Percentiles rank a stretch among this genome's conserved stretches.
Evolutionary conservation across 108 stramenopile species (phyloP).

Genomic region (Cyclostephanos invisitatus): DNA sequence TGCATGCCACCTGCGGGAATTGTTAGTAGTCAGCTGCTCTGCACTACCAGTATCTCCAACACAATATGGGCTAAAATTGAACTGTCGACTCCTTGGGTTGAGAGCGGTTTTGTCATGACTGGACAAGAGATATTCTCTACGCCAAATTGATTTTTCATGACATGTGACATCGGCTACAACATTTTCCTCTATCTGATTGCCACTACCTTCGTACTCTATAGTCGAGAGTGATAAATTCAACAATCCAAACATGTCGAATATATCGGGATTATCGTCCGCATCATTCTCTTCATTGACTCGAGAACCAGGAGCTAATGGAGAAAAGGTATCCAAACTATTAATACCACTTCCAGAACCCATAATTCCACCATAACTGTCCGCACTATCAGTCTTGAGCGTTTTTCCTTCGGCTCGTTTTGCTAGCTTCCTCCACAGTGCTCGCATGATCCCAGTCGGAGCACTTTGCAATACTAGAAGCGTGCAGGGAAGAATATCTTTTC

Average conservation of each 20-base stretch:
- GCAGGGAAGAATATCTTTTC: constrained; percentile 81
- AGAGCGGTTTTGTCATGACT: constrained; percentile 33
- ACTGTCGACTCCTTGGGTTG: constrained; percentile 17
- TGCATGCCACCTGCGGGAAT: constrained; percentile 76
- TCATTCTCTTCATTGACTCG: constrained; percentile 38
- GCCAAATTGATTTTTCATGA: constrained; percentile 55
- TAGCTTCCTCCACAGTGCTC: constrained; percentile 82
- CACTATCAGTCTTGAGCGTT: constrained; percentile 30
- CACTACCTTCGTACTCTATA: constrained; percentile 81
- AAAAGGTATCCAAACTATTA: constrained; percentile 4
- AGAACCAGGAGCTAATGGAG: constrained; percentile 4
- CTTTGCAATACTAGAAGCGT: constrained; percentile 78
- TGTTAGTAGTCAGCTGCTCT: constrained; percentile 47
- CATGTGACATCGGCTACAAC: constrained; percentile 25
- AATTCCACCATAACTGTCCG: constrained; percentile 64
- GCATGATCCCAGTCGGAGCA: constrained; percentile 74
- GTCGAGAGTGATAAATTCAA: constrained; percentile 76
- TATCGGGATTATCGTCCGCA: constrained; percentile 51
- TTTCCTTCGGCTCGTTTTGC: constrained; percentile 60
- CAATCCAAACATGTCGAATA: constrained; percentile 79
- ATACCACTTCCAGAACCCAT: constrained; percentile 37
- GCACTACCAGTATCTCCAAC: constrained; percentile 7
- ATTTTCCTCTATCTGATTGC: constrained; percentile 47
- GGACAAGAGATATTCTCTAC: constrained; percentile 64
- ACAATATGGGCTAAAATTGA: constrained; percentile 9